These are phyloP conservation scores for Coemansia sp. DNA, from an alignment of 192 early-diverging fungal genomes.

Conservation along the genomic window DNA sequence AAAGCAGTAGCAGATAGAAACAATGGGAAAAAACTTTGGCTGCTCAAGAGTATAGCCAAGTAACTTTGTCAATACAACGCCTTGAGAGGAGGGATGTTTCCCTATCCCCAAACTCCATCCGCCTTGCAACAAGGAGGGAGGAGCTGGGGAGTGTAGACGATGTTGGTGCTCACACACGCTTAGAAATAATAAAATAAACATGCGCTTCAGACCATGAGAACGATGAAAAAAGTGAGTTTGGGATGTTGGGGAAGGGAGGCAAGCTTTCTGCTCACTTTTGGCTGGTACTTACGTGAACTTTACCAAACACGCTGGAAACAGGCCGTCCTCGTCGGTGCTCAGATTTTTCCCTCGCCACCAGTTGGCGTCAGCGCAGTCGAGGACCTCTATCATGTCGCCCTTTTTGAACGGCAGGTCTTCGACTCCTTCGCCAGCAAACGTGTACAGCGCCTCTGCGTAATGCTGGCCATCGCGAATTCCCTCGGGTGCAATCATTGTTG, in stretches of 20 bases:
- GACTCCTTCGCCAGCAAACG: constrained; percentile 55
- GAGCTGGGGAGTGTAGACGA: too few relatives aligned
- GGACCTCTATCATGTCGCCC: constrained; percentile 16
- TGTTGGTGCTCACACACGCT: too few relatives aligned
- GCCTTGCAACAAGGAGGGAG: too few relatives aligned
- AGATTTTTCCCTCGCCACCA: constrained; percentile 57
- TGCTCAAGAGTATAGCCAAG: too few relatives aligned
- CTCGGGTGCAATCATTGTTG: constrained; percentile 50
- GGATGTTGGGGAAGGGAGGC: neutral
- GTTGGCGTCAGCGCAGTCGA: constrained; percentile 51
- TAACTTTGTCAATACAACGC: too few relatives aligned
- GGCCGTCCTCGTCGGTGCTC: constrained; percentile 47
- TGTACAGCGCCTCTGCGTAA: constrained; percentile 56
- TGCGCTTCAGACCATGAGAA: too few relatives aligned
- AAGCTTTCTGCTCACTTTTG: neutral
- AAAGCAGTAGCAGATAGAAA: constrained; percentile 1
- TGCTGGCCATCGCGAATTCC: constrained; percentile 53
- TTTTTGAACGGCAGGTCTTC: constrained; percentile 57
- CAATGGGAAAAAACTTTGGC: too few relatives aligned
- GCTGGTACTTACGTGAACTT: constrained; percentile 54
- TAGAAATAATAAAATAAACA: too few relatives aligned
- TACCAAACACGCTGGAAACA: constrained; percentile 58
- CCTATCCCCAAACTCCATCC: too few relatives aligned
- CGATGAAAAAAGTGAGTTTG: neutral
- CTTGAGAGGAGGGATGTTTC: too few relatives aligned